A percentile compares a stretch with the other conserved stretches of the same genome.
phyloP scores from a whole-genome alignment of 768 basidiomycete species.

The Leccinum sublutescens region DNA sequence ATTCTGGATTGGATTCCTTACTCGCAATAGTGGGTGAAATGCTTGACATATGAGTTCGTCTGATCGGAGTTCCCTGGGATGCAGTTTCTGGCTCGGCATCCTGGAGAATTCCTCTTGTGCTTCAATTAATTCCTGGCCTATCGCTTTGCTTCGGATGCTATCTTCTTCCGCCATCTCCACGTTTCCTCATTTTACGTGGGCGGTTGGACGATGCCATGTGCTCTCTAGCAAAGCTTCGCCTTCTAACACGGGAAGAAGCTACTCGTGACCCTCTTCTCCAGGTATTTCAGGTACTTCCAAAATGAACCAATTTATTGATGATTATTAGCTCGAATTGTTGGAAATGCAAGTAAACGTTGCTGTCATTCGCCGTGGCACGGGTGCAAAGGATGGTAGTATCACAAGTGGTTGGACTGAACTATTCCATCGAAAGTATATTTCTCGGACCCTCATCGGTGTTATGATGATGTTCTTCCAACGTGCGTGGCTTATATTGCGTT shows the following conservation, averaged over 20 bases:
- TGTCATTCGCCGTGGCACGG: constrained; percentile 43
- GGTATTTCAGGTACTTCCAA: constrained; percentile 26
- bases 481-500: constrained; percentile 33
- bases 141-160: constrained; percentile 60
- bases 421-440: constrained; percentile 50
- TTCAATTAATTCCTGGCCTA: constrained; percentile 70
- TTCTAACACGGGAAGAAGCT: constrained; percentile 45
- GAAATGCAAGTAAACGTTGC: constrained; percentile 72
- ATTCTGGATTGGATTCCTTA: constrained; percentile 80
- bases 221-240: constrained; percentile 53
- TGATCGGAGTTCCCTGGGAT: neutral
- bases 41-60: neutral
- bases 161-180: constrained; percentile 49
- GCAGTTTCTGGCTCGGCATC: constrained; percentile 62
- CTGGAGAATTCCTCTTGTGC: constrained; percentile 74
- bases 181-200: constrained; percentile 48
- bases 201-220: constrained; percentile 54
- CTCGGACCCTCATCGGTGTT: constrained; percentile 67
- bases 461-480: constrained; percentile 84
- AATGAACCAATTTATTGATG: neutral
- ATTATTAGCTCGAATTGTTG: constrained; percentile 59
- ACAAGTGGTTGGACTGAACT: constrained; percentile 53
- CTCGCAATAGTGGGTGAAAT: constrained; percentile 51
- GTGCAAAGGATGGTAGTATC: constrained; percentile 18
- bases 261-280: constrained; percentile 50